Evolutionary conservation across 371 early-diverging fungal genomes (phyloP), one percentile per base, ranked within the genome.

Genomic region (Polyrhizophydium stewartii): DNA sequence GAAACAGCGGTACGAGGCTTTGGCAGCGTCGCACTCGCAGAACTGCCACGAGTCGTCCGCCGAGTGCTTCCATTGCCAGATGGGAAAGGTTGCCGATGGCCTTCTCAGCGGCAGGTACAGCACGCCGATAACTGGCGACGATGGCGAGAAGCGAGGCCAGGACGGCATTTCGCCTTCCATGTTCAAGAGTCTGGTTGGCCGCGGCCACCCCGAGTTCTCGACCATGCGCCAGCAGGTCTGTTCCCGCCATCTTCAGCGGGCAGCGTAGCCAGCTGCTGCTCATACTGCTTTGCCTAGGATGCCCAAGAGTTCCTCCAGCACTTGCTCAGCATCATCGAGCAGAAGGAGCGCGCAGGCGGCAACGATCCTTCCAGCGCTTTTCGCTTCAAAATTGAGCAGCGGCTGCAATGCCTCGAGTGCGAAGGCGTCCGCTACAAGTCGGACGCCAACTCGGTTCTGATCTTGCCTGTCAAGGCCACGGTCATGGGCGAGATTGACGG

Each of bases 231-330:
- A 98, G 71, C 98, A 98, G 73, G 72, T 75, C 59, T 19, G 0
- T 22, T 27, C 7, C 51, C 33, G 1, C 41, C 33, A 33, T 22
- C 21, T 1, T 33, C 41, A n/a, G 27, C 31, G 46, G n/a, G 9
- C 2, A 24, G 50, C 38, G 28, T 45, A 22, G n/a, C n/a, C 3
- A 33, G 16, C 2, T 21, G 21, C 33, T 1, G 1, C 38, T 47
- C 61, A 16, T 38, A 32, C 24, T 10, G 28, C 31, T 22, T 60
- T 13, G 10, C 16, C 16, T 25, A 75, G 82, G 98, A 98, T 71
- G 94, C 97, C 0, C 93, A 86, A 72, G 98, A 98, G 73, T 97
- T 93, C 65, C 84, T 93, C 62, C 89, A 88, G 65, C 87, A 89
- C 59, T 64, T 96, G 41, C 64, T 83, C 56, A 88, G 88, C 46